Evolutionary conservation across 306 rosid genomes (phyloP).

Genomic region (Quercus variabilis): DNA sequence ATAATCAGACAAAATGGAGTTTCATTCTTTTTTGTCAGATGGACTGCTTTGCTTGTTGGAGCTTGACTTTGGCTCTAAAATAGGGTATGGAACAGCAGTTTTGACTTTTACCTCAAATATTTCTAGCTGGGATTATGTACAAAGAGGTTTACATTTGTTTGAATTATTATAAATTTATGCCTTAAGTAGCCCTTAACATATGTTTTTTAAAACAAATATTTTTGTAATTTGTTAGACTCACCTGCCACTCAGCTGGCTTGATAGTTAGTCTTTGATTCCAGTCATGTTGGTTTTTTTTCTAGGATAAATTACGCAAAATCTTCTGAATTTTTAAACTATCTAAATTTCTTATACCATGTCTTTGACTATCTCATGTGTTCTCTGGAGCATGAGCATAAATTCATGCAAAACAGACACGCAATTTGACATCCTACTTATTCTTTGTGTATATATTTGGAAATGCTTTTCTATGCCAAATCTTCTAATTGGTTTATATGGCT

Average conservation of each 20-base stretch:
- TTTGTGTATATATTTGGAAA: not conserved
- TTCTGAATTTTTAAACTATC: not conserved
- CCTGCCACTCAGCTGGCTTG: not conserved
- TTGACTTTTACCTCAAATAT: not conserved
- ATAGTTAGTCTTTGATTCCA: not conserved
- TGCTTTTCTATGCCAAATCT: not conserved
- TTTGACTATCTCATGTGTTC: not conserved
- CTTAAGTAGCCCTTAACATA: not conserved
- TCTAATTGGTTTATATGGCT: slow-evolving; percentile 5
- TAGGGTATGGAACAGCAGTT: not conserved
- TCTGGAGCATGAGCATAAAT: not conserved
- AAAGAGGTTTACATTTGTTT: not conserved
- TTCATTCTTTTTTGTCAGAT: not conserved
- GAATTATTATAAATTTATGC: not conserved
- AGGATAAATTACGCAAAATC: not conserved
- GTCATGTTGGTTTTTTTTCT: not conserved
- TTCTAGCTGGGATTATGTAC: not conserved
- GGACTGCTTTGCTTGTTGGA: not conserved
- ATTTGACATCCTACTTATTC: not conserved
- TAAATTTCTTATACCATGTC: slow-evolving; percentile 1
- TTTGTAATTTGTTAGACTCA: not conserved
- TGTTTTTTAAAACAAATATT: not conserved
- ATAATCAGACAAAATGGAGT: not conserved
- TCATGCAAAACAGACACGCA: not conserved
- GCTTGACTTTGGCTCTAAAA: not conserved